Evolutionary conservation across 2,329 filamentous ascomycete species (phyloP).

Genomic region (Magnaporthales sp.): DNA sequence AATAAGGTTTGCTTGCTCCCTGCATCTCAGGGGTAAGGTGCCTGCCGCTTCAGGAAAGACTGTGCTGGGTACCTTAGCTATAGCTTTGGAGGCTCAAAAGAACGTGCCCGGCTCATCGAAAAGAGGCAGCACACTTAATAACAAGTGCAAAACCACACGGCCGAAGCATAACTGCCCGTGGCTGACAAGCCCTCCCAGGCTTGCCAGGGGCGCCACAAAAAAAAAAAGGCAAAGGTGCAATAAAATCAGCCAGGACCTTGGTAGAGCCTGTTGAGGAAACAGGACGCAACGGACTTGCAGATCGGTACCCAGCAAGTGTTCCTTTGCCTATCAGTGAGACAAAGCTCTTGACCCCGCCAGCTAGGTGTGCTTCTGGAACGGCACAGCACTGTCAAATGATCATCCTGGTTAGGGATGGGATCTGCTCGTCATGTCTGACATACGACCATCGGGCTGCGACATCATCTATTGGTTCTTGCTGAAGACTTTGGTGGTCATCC

Average conservation of each 20-base stretch:
- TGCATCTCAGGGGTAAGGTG: not conserved
- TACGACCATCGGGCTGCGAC: not conserved
- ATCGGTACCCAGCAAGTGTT: not conserved
- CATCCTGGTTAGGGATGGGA: not conserved
- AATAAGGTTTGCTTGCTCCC: not conserved
- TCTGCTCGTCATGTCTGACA: not conserved
- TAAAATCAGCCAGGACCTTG: not conserved
- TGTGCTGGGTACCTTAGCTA: not conserved
- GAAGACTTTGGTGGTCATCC: not conserved
- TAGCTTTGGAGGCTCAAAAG: not conserved
- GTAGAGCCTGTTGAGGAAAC: not conserved
- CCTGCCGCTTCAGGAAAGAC: not conserved
- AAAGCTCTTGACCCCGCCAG: not conserved
- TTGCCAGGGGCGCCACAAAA: not conserved
- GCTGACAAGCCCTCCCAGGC: not conserved
- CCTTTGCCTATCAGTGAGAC: not conserved
- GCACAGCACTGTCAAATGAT: not conserved
- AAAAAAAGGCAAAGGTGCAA: not conserved
- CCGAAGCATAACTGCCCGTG: constrained; percentile 1
- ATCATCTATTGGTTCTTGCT: not conserved
- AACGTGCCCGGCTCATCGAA: not conserved
- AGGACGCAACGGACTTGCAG: not conserved
- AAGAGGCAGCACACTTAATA: not conserved
- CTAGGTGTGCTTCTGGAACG: not conserved
- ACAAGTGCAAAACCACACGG: not conserved